These are phyloP conservation scores for Dioszegia hungarica DNA, from an alignment of 768 basidiomycete species.

Conservation along the genomic window DNA sequence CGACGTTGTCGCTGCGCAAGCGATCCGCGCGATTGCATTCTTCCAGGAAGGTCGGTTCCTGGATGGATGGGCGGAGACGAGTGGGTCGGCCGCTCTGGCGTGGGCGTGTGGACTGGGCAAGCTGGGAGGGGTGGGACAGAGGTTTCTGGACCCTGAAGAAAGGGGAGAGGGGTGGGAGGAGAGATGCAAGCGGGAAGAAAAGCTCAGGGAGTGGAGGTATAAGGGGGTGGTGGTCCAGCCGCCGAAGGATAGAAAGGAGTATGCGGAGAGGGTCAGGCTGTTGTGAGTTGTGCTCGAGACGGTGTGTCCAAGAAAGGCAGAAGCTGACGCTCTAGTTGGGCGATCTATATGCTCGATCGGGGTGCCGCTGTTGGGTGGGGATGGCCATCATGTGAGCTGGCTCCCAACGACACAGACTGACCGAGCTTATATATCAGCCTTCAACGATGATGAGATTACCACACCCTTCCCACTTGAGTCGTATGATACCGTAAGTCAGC, in stretches of 20 bases:
- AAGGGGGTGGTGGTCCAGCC: constrained; percentile 15
- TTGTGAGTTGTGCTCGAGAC: constrained; percentile 33
- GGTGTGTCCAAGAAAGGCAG: too few relatives aligned
- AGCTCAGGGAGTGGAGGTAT: neutral
- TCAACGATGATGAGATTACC: constrained; percentile 31
- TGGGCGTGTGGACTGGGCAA: constrained; percentile 27
- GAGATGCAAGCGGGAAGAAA: neutral
- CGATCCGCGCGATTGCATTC: constrained; percentile 7
- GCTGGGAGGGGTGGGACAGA: constrained; percentile 15
- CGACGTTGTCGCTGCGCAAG: constrained; percentile 23
- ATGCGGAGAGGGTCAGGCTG: constrained; percentile 22
- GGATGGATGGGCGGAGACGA: constrained; percentile 26
- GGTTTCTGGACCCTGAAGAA: constrained; percentile 4
- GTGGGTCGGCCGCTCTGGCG: constrained; percentile 1
- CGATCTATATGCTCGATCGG: constrained; percentile 20
- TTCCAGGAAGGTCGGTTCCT: constrained; percentile 16
- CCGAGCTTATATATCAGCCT: constrained; percentile 4
- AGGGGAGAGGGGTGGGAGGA: neutral
- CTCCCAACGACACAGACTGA: neutral
- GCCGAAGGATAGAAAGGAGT: constrained; percentile 14
- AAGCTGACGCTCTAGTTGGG: constrained; percentile 22
- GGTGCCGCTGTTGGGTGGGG: constrained; percentile 9
- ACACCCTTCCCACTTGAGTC: constrained; percentile 31
- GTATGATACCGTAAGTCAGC: constrained; percentile 19
- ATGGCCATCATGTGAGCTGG: neutral